Base-by-base conservation (phyloP, 2,329 filamentous ascomycete species). In the Talaromyces verruculosus region DNA sequence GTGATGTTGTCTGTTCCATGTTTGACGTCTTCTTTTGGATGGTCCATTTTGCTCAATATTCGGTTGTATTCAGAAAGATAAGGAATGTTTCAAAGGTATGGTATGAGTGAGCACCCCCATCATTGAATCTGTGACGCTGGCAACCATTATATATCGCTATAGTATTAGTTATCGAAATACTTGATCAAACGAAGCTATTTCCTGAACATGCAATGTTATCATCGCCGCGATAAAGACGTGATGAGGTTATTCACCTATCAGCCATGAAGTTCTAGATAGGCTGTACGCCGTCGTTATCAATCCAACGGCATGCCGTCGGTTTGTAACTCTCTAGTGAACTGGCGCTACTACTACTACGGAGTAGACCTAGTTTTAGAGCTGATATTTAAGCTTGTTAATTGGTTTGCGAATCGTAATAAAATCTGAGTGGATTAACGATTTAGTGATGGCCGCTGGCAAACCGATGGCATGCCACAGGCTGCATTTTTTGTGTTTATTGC, bases 291-390 rank as follows among this genome's bases (percentile, higher is more conserved):
- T 25, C 22, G 65, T 62, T 68, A 62, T 64, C 65, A 37, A 47
- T 8, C 67, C 68, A 33, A 5, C 61, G 69, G 66, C 57, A 69
- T 69, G 66, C 69, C 66, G 66, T 49, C 65, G 69, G 69, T 33
- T 64, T 66, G 28, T 30, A 30, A 30, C 5, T 30, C 1, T 1
- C 28, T 30, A 30, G 28, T 30, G 28, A 30, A 7, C 28, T 30
- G 28, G 28, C 28, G 5, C 28, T 30, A 25, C 25, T 25, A 25
- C 25, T 4, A 25, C 25, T 4, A 25, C 25, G 25, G 25, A 25
- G 25, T 25, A 25, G 25, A 25, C 0, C 25, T 25, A 25, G 25
- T 1, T 25, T 25, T 25, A 25, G 25, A 25, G 25, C 3, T 25
- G 25, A 25, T 1, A 25, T 25, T 25, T 25, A 25, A 25, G 25